Conservation (phyloP, 148 eudicot species). For the Spergularia marina region DNA sequence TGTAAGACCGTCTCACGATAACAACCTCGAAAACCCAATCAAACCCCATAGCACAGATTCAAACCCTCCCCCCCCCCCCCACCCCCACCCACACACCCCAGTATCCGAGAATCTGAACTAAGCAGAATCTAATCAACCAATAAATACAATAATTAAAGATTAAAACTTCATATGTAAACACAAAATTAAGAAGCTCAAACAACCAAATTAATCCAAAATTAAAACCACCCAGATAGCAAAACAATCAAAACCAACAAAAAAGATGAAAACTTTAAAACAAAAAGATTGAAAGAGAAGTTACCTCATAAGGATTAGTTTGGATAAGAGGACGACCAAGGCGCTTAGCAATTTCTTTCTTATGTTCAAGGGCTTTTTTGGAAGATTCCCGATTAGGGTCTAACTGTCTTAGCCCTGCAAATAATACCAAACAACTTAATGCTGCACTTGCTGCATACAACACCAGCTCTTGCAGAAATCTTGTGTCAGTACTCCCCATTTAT, state of each 20-base stretch:
- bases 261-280: constrained; percentile 7
- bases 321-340: constrained; percentile 82
- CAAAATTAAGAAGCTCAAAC: neutral
- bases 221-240: constrained; percentile 5
- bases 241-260: neutral
- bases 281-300: neutral
- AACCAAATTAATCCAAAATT: neutral
- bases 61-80: too few relatives aligned
- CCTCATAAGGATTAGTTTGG: constrained; percentile 83
- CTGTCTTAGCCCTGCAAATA: constrained; percentile 60
- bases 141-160: neutral
- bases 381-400: constrained; percentile 92
- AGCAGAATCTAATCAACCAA: neutral
- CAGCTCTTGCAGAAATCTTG: constrained; percentile 64
- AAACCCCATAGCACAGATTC: too few relatives aligned
- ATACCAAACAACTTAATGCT: constrained; percentile 70
- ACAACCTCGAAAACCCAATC: too few relatives aligned
- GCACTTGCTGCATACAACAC: constrained; percentile 91
- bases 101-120: neutral
- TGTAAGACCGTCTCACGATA: too few relatives aligned
- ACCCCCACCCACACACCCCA: neutral
- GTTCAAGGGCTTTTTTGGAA: constrained; percentile 76
- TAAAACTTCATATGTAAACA: neutral
- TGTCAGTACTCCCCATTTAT: constrained; percentile 46
- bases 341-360: constrained; percentile 77